Base-by-base conservation (phyloP, 192 early-diverging fungal genomes). In the Gamsiella multidivaricata region DNA sequence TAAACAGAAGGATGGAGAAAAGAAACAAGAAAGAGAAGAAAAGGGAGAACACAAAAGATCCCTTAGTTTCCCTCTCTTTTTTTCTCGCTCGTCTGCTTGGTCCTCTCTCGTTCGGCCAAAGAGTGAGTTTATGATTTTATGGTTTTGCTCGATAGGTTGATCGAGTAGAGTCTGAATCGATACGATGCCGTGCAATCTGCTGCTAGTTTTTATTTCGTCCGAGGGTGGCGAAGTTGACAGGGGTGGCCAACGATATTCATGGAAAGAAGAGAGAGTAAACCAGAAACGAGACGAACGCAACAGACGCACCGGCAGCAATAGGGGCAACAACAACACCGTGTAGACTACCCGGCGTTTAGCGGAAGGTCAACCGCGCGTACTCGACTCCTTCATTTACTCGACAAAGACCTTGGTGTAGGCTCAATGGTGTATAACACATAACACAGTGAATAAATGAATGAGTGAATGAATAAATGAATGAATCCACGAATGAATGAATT, bases 121-220 rank as follows among this genome's bases (percentile, higher is more conserved):
- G 7, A 49, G 46, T n/a, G 12, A 53, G 51, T 53, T 29, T 33
- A 46, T 46, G 45, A 46, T 46, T 46, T 46, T 46, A 46, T 46
- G 45, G 6, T 46, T 46, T 46, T 12, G 9, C 9, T 9, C 17
- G 45, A 10, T n/a, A 18, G 17, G 45, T 46, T n/a, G 45, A 18
- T 46, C 45, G 12, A 46, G 5, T 18, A 9, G n/a, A n/a, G 45
- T 46, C 45, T 46, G 12, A 18, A 46, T 9, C 17, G 17, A n/a
- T 46, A 18, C 45, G n/a, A 12, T 46, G 15, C 45, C 12, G 45
- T 5, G 4, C 15, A 46, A 5, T 5, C 45, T n/a, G 45, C n/a
- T 46, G 37, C 5, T 39, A 12, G 37, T 5, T 39, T 5, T 39
- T 46, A 46, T 18, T 46, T 46, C 45, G 45, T 46, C 45, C 45